Evolutionary conservation across 805 yeast genomes (phyloP), one percentile per base, ranked within the genome.

Genomic region (Isabelozyma gotoi): DNA sequence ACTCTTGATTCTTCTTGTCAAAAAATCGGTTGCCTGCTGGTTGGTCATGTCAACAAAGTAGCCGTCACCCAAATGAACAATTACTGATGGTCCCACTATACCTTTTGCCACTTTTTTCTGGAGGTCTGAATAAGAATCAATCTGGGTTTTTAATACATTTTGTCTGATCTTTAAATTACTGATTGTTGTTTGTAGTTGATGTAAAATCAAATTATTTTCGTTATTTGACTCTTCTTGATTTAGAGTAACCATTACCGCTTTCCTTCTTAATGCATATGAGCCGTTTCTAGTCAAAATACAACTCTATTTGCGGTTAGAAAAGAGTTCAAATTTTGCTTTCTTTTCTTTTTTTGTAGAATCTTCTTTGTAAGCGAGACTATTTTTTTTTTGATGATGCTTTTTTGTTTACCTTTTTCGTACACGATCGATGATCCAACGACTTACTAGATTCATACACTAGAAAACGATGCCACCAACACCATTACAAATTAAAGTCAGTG

Each of bases 401-500:
- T 32, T 32, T 32, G 34, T 32, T 32, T 32, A 32, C 34, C 17
- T 32, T 32, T n/a, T 24, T 7, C n/a, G 29, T 24, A 24, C 29
- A 24, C 29, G 29, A 24, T n/a, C n/a, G n/a, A n/a, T n/a, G n/a
- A n/a, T n/a, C n/a, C n/a, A n/a, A n/a, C n/a, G n/a, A n/a, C n/a
- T n/a, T n/a, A 21, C 29, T 21, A 21, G 29, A 21, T 7, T 7
- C 7, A 21, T 7, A 11, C 29, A 21, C 11, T 21, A 7, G 7
- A 21, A 7, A 7, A 53, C 40, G 58, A 85, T 85, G 86, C 74
- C 88, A 2, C 94, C 92, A 21, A 70, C 88, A 2, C 81, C 74
- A 46, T 64, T 86, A 33, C 86, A 84, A 53, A 85, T 88, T 59
- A 87, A 86, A 52, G 73, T 77, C 31, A 80, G 77, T 45, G 90